A percentile compares a stretch with the other conserved stretches of the same genome.
These are phyloP conservation scores for Porcisia deanei DNA, from an alignment of 208 protist species.

Conservation along the genomic window DNA sequence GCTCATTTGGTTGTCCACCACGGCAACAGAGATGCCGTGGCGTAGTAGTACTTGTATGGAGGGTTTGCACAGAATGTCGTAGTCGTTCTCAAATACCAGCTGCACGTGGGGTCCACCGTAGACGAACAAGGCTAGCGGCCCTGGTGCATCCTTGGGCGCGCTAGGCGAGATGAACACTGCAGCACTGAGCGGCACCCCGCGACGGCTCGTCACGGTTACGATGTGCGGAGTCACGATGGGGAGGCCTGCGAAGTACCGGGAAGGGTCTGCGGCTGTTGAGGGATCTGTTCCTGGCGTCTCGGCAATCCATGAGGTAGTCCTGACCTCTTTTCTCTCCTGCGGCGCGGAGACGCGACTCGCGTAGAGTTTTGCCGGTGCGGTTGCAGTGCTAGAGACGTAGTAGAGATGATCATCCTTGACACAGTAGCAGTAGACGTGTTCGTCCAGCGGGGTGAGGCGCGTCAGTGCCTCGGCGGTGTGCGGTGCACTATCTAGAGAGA, in stretches of 20 bases:
- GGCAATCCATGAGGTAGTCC: constrained; percentile 17
- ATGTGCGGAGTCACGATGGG: constrained; percentile 47
- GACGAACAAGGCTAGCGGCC: constrained; percentile 73
- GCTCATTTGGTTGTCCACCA: constrained; percentile 89
- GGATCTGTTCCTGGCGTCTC: constrained; percentile 1
- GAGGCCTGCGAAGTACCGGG: constrained; percentile 21
- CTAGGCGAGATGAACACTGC: constrained; percentile 60
- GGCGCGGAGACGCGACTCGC: constrained; percentile 22
- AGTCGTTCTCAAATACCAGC: constrained; percentile 74
- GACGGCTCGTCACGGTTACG: constrained; percentile 61
- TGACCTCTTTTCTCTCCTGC: constrained; percentile 13
- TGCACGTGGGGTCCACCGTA: constrained; percentile 92
- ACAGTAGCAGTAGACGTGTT: constrained; percentile 67
- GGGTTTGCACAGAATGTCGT: constrained; percentile 41
- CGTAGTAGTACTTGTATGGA: constrained; percentile 67
- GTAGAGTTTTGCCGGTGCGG: constrained; percentile 50
- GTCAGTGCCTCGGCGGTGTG: constrained; percentile 33
- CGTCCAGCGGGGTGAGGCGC: constrained; percentile 40
- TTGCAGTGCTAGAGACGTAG: constrained; percentile 60
- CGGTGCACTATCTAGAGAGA: constrained; percentile 26
- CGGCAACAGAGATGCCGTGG: constrained; percentile 74
- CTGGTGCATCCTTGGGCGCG: constrained; percentile 13
- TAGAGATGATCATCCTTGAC: constrained; percentile 37
- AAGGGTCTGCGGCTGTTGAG: constrained; percentile 5
- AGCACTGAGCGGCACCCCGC: constrained; percentile 73